Base-by-base conservation (phyloP, 257 asterid genomes). In the Jasminum sambac region DNA sequence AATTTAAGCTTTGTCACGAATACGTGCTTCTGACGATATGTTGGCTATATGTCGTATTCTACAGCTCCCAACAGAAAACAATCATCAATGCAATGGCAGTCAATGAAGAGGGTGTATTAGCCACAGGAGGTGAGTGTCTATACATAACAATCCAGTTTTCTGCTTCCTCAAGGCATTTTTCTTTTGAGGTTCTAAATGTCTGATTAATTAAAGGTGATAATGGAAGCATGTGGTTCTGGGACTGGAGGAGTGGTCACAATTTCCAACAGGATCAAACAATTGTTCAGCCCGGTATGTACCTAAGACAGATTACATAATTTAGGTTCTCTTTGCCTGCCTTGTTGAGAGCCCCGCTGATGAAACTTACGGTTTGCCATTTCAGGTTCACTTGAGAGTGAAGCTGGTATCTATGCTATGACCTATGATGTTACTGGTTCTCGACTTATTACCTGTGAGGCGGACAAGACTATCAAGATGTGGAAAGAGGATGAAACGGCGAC, bases 171-270 rank as follows among this genome's bases (percentile, higher is more conserved):
- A 1, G 41, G 13, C 26, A 40, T 25, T 69, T 9, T 48, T 42
- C 44, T 69, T 19, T 72, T 30, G 61, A 67, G 11, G 46, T 19
- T 41, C 65, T 63, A 4, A 17, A 5, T 4, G 38, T 38, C 52
- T 41, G 17, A 79, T 68, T 41, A 44, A 24, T 44, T 69, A 63
- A 61, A 95, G 99, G 99, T 75, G 98, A 95, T 64, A 95, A 95
- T 57, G 99, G 99, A 78, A 95, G 99, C 62, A 69, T 95, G 79
- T 95, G 99, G 99, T 95, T 91, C 84, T 95, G 99, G 99, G 98
- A 95, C 76, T 95, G 99, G 99, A 89, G 34, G 69, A 95, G 99
- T 13, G 99, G 99, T 40, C 97, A 95, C 79, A 95, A 91, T 86
- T 95, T 89, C 81, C 99, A 95, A 85, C 98, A 91, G 84, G 72